Conservation (phyloP, 1,284 basidiomycete species). For the Coniferiporia sulphurascens region DNA sequence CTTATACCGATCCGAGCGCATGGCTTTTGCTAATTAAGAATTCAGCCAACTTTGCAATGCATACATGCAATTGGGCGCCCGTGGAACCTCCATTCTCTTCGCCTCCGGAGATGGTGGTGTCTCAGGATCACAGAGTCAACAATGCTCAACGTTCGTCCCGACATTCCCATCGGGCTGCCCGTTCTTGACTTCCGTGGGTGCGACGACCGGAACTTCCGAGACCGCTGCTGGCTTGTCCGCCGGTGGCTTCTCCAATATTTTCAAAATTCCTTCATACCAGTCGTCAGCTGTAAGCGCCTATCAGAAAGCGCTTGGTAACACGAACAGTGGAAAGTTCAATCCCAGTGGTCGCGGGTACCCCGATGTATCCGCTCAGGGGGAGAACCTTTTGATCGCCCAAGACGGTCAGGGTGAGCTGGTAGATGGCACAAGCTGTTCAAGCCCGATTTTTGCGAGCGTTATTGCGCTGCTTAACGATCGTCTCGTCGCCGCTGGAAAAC, state of each 20-base stretch:
- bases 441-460: conserved; percentile 36
- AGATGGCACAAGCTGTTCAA: conserved; percentile 36
- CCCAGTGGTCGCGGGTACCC: conserved; percentile 37
- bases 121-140: conserved; percentile 25
- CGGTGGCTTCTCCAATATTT: conserved; percentile 39
- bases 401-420: conserved; percentile 25
- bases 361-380: conserved; percentile 38
- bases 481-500: conserved; percentile 30
- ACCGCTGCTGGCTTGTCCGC: conserved; percentile 31
- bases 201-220: conserved; percentile 28
- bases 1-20: neutral
- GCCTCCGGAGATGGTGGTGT: conserved; percentile 38
- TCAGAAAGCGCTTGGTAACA: conserved; percentile 29
- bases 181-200: conserved; percentile 29
- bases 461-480: conserved; percentile 40
- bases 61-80: conserved; percentile 32
- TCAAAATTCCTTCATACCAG: conserved; percentile 35
- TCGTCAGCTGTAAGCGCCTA: conserved; percentile 24
- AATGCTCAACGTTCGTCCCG: conserved; percentile 29
- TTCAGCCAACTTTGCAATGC: conserved; percentile 34
- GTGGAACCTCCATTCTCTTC: conserved; percentile 35
- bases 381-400: conserved; percentile 27
- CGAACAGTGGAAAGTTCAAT: conserved; percentile 34
- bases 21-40: neutral
- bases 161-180: conserved; percentile 30